A percentile compares a stretch with the other conserved stretches of the same genome.
phyloP scores from a whole-genome alignment of 2,329 filamentous ascomycete genomes.

The Cladobotryum mycophilum region DNA sequence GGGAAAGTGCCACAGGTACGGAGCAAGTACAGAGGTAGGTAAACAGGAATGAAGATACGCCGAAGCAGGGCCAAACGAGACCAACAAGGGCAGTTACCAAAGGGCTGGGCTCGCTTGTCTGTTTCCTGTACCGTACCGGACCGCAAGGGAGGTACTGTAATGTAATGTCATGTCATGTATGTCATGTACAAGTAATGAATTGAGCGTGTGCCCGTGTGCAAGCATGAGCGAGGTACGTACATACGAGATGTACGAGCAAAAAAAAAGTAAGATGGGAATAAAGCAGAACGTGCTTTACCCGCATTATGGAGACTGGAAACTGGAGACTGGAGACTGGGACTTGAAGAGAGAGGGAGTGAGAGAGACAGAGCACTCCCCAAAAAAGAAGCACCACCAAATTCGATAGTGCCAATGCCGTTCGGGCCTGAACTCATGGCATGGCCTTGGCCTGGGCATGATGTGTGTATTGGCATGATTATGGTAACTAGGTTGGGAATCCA shows the following conservation, averaged over 20 bases:
- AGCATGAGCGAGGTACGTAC: too few species aligned
- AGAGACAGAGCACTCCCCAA: not conserved
- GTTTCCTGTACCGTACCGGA: constrained; percentile 7
- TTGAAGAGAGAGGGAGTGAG: not conserved
- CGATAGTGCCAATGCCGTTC: constrained; percentile 9
- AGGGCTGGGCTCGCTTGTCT: constrained; percentile 15
- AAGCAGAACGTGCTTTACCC: too few species aligned
- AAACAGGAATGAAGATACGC: constrained; percentile 9
- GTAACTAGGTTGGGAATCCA: not conserved
- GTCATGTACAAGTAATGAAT: too few species aligned
- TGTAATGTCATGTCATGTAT: too few species aligned
- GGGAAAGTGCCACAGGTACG: not conserved
- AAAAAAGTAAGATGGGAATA: too few species aligned
- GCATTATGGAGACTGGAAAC: not conserved
- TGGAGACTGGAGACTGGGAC: constrained; percentile 2
- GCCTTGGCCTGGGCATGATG: not conserved
- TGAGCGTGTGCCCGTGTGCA: too few species aligned
- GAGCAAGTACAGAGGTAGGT: not conserved
- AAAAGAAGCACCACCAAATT: constrained; percentile 10
- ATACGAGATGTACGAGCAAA: too few species aligned
- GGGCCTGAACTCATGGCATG: constrained; percentile 11
- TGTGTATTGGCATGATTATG: not conserved
- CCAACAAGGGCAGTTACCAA: constrained; percentile 15
- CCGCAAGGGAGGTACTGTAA: too few species aligned
- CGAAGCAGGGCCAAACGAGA: constrained; percentile 16